phyloP scores from a whole-genome alignment of 2,329 filamentous ascomycete species.

The Beauveria brongniartii region DNA sequence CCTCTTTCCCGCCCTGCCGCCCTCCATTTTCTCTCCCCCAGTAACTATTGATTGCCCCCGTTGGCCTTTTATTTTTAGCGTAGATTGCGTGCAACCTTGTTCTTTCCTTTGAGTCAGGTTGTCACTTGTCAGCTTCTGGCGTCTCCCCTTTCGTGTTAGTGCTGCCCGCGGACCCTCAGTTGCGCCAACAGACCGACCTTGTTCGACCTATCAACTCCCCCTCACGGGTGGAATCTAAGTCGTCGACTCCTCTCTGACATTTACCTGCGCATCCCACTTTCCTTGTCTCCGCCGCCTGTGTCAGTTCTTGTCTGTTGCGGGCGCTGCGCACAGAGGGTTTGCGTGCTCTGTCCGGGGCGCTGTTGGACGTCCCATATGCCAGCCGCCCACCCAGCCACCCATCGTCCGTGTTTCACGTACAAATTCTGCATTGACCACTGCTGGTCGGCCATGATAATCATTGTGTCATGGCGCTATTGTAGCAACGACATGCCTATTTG shows the following conservation, averaged over 20 bases:
- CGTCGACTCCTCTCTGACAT: neutral
- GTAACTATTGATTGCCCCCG: neutral
- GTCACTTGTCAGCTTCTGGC: neutral
- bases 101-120: neutral
- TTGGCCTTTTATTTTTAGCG: neutral
- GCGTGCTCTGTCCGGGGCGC: slow-evolving; percentile 20
- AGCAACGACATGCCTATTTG: neutral
- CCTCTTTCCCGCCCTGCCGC: neutral
- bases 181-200: neutral
- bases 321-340: neutral
- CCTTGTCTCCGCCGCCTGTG: neutral
- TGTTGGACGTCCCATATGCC: slow-evolving; percentile 13
- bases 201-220: too few relatives aligned
- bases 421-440: neutral
- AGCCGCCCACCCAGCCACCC: neutral
- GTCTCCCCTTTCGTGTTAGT: neutral
- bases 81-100: neutral
- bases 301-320: neutral
- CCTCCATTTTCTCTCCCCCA: too few relatives aligned
- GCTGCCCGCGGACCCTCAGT: neutral
- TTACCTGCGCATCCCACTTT: neutral
- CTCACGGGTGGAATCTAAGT: too few relatives aligned
- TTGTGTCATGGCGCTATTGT: neutral
- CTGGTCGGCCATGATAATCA: neutral
- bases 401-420: neutral